These are phyloP conservation scores for Lichtheimia ornata DNA, from an alignment of 371 early-diverging fungal species.

Conservation along the genomic window DNA sequence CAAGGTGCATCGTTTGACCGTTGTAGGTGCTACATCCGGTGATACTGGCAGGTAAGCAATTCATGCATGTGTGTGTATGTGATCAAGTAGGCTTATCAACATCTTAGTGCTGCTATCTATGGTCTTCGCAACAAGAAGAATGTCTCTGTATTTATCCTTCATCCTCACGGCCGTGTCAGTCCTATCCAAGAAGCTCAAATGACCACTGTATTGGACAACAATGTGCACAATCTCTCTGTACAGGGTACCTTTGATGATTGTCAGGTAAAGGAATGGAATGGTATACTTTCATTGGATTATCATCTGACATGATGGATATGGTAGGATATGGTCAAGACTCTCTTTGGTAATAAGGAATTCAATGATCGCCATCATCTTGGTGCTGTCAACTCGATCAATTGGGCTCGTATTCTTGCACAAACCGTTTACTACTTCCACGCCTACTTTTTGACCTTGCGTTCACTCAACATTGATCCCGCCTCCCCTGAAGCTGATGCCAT, in stretches of 20 bases:
- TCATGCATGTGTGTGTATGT: neutral
- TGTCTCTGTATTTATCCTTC: constrained; percentile 91
- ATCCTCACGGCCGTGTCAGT: constrained; percentile 89
- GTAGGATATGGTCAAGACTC: constrained; percentile 79
- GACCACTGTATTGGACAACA: constrained; percentile 92
- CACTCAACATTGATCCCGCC: constrained; percentile 56
- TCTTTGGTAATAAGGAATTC: constrained; percentile 84
- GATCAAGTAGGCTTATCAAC: constrained; percentile 6
- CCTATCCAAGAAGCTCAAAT: constrained; percentile 97
- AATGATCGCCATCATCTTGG: constrained; percentile 79
- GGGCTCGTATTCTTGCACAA: constrained; percentile 96
- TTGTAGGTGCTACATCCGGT: constrained; percentile 97
- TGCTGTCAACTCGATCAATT: constrained; percentile 98
- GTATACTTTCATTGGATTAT: neutral
- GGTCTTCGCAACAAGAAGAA: constrained; percentile 93
- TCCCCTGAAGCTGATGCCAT: constrained; percentile 48
- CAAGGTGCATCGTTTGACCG: constrained; percentile 75
- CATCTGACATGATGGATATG: neutral
- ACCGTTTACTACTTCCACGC: constrained; percentile 95
- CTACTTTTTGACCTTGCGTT: constrained; percentile 73
- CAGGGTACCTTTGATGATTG: constrained; percentile 97
- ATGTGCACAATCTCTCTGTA: constrained; percentile 91
- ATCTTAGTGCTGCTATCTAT: constrained; percentile 92
- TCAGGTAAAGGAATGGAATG: constrained; percentile 57
- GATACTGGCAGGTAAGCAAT: constrained; percentile 85